phyloP scores from a whole-genome alignment of 2,329 filamentous ascomycete genomes.

The Fusarium kyushuense region DNA sequence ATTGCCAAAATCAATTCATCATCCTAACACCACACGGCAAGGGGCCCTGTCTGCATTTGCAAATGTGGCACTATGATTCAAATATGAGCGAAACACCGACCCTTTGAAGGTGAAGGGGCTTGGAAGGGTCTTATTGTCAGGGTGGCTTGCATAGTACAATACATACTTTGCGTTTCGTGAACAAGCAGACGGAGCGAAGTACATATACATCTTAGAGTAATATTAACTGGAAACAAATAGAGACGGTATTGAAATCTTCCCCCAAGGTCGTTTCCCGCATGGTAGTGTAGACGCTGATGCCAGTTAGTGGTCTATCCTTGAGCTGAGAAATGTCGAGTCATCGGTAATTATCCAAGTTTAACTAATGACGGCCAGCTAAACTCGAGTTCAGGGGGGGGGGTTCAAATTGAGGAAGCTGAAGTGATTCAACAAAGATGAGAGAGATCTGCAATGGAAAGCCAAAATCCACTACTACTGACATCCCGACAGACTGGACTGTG shows the following conservation, averaged over 20 bases:
- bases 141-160: neutral
- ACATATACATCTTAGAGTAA: neutral
- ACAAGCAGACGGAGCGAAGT: neutral
- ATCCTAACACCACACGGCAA: neutral
- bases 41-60: neutral
- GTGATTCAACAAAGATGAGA: neutral
- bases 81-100: constrained; percentile 10
- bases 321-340: constrained; percentile 17
- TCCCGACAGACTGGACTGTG: constrained; percentile 31
- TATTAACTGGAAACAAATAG: neutral
- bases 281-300: constrained; percentile 23
- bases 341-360: constrained; percentile 1
- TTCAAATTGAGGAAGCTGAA: neutral
- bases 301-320: constrained; percentile 25
- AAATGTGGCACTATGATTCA: constrained; percentile 34
- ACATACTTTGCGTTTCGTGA: neutral
- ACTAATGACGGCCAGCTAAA: neutral
- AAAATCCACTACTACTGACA: constrained; percentile 2
- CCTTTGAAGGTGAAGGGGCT: constrained; percentile 7
- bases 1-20: constrained; percentile 3
- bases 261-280: constrained; percentile 6
- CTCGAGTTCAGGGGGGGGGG: constrained; percentile 29
- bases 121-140: neutral
- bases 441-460: constrained; percentile 11
- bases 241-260: constrained; percentile 8